A percentile compares a stretch with the other conserved stretches of the same genome.
Conservation (phyloP, 257 asterid species). For the Solanum virginianum region DNA sequence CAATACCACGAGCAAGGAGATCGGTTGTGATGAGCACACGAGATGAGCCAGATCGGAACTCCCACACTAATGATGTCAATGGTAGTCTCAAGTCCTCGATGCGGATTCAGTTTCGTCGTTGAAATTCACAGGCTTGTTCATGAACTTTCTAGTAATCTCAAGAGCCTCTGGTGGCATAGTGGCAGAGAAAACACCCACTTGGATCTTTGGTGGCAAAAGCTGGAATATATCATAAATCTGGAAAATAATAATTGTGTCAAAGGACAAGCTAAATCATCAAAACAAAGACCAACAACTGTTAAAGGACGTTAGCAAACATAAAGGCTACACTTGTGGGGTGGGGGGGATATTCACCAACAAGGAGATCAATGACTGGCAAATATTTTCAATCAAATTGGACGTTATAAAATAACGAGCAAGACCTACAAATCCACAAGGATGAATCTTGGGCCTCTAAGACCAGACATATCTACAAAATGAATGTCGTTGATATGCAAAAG, state of each 20-base stretch:
- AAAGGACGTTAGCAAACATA: not conserved
- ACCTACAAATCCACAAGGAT: not conserved
- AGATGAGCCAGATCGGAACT: conserved; percentile 1
- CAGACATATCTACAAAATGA: not conserved
- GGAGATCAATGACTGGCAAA: not conserved
- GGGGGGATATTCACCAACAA: not conserved
- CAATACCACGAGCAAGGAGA: conserved; percentile 30
- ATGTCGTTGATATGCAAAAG: not conserved
- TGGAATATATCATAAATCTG: conserved; percentile 18
- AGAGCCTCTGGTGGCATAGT: conserved; percentile 13
- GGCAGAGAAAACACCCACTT: conserved; percentile 54
- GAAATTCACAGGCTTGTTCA: conserved; percentile 56
- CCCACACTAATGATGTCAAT: conserved; percentile 5
- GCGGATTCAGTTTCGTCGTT: no score
- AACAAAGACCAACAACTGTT: not conserved
- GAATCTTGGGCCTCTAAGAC: not conserved
- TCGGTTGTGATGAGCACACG: not conserved
- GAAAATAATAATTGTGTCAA: not conserved
- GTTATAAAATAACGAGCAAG: not conserved
- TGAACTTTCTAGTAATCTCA: conserved; percentile 49
- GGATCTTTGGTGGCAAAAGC: conserved; percentile 51
- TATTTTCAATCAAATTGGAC: not conserved
- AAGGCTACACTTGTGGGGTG: not conserved
- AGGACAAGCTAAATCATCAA: not conserved
- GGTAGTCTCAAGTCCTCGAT: no score